Conservation (phyloP, 2,329 filamentous ascomycete species). For the Leptoxyphium fumago region DNA sequence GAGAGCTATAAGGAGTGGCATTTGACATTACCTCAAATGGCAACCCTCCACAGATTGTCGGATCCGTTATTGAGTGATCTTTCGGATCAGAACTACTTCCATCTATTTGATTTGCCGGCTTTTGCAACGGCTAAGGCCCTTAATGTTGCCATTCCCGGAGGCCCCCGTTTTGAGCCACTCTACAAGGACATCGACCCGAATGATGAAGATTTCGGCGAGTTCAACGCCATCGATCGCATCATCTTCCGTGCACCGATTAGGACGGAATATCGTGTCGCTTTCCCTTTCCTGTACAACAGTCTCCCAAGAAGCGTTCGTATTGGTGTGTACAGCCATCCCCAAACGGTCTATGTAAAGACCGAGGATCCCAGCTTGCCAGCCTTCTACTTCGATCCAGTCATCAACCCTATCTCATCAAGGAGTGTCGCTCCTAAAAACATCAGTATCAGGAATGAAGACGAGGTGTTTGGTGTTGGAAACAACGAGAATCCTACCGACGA, state of each 20-base stretch:
- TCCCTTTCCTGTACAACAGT: conserved; percentile 91
- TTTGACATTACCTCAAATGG: conserved; percentile 85
- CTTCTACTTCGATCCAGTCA: conserved; percentile 95
- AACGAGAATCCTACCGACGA: conserved; percentile 58
- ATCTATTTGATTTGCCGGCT: conserved; percentile 90
- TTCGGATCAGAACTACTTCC: conserved; percentile 92
- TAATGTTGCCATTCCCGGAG: conserved; percentile 94
- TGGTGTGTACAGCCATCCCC: conserved; percentile 86
- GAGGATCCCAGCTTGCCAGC: conserved; percentile 83
- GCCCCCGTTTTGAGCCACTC: conserved; percentile 86
- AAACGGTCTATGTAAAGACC: conserved; percentile 76
- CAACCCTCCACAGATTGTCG: conserved; percentile 81
- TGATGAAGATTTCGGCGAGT: conserved; percentile 97
- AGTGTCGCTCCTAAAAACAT: conserved; percentile 90
- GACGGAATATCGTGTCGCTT: conserved; percentile 90
- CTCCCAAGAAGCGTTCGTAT: conserved; percentile 86
- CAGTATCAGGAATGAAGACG: conserved; percentile 82
- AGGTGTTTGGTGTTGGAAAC: conserved; percentile 72
- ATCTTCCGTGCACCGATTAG: conserved; percentile 92
- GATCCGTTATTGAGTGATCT: conserved; percentile 81
- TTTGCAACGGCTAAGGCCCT: conserved; percentile 93
- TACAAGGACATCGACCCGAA: conserved; percentile 99
- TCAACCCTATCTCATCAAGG: conserved; percentile 92
- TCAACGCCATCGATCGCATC: conserved; percentile 98
- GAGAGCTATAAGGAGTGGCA: conserved; percentile 97